Evolutionary conservation across 2,329 filamentous ascomycete species (phyloP).

Genomic region (Trichoderma atroviride): DNA sequence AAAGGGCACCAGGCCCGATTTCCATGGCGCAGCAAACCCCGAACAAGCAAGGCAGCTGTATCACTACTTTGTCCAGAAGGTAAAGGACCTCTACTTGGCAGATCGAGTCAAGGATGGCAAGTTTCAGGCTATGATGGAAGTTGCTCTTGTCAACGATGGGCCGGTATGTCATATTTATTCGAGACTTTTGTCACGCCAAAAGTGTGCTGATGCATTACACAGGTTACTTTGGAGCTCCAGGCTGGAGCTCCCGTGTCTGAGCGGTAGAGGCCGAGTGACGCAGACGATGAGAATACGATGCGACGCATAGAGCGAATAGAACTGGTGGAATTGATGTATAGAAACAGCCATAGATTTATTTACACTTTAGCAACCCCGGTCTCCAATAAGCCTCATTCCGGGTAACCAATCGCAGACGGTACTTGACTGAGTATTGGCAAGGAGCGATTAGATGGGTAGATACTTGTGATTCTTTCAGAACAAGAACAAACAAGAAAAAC

Average conservation of each 20-base stretch:
- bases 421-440: not conserved
- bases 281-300: not conserved
- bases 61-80: constrained; percentile 76
- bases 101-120: constrained; percentile 91
- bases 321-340: not conserved
- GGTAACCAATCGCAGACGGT: not conserved
- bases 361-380: not conserved
- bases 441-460: not conserved
- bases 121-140: constrained; percentile 99
- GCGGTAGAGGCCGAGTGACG: not conserved
- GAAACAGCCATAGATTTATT: not conserved
- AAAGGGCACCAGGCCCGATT: constrained; percentile 94
- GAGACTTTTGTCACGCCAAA: not conserved
- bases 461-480: not conserved
- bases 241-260: constrained; percentile 32
- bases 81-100: constrained; percentile 69
- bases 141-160: constrained; percentile 85
- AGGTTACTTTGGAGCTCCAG: constrained; percentile 36
- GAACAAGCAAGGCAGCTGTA: constrained; percentile 82
- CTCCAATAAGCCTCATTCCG: not conserved
- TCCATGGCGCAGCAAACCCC: constrained; percentile 81
- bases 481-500: not conserved
- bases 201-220: constrained; percentile 15
- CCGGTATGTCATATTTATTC: constrained; percentile 51
- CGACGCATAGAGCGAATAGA: not conserved